Conservation (phyloP, 352 stramenopile species). For the Pythium vanterpoolii region DNA sequence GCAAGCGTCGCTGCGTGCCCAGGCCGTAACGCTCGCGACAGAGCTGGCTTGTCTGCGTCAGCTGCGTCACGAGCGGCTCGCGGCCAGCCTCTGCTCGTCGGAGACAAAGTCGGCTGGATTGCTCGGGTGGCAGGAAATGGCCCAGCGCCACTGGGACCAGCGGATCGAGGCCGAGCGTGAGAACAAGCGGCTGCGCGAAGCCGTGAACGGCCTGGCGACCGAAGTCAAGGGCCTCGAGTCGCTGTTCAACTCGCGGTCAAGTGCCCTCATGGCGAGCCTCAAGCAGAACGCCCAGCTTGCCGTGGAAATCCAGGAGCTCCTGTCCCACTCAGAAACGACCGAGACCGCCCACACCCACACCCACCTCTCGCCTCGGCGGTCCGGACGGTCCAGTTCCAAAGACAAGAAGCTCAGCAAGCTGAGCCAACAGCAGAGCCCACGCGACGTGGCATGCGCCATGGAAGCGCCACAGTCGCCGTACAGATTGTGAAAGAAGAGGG, state of each 20-base stretch:
- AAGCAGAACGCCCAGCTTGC: conserved; percentile 15
- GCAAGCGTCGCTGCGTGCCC: conserved; percentile 14
- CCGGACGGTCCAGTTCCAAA: neutral
- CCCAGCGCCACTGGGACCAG: conserved; percentile 18
- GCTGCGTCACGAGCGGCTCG: conserved; percentile 13
- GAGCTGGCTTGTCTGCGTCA: conserved; percentile 15
- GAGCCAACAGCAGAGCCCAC: conserved; percentile 10
- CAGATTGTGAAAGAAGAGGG: neutral
- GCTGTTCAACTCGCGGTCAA: conserved; percentile 21
- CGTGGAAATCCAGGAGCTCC: conserved; percentile 6
- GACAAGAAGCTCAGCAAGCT: neutral
- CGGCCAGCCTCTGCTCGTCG: neutral
- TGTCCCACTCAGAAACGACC: neutral
- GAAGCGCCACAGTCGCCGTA: conserved; percentile 7
- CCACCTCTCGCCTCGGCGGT: neutral
- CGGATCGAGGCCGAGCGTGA: conserved; percentile 15
- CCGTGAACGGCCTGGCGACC: conserved; percentile 13
- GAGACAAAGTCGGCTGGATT: neutral
- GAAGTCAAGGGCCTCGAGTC: conserved; percentile 23
- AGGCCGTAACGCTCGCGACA: conserved; percentile 15
- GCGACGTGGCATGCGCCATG: conserved; percentile 16
- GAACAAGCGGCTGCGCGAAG: conserved; percentile 18
- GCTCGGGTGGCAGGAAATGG: conserved; percentile 17
- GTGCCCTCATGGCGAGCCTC: conserved; percentile 19
- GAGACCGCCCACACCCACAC: neutral